These are phyloP conservation scores for Lepiota venenata DNA, from an alignment of 768 basidiomycete species.

Conservation along the genomic window DNA sequence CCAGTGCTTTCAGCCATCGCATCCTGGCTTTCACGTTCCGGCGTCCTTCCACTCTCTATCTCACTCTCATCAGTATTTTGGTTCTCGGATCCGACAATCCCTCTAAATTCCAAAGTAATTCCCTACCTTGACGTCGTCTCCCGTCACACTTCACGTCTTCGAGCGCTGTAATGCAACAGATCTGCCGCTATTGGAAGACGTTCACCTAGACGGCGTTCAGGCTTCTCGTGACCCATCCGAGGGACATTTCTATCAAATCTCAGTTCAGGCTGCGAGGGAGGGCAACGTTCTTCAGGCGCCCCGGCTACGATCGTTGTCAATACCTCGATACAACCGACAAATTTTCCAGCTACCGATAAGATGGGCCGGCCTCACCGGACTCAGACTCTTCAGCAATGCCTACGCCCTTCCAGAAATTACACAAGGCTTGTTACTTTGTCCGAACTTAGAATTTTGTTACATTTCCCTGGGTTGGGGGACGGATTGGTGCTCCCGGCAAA, in stretches of 20 bases:
- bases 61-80: neutral
- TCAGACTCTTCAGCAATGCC: neutral
- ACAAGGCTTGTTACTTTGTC: neutral
- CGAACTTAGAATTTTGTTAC: neutral
- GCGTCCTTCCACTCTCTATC: constrained; percentile 10
- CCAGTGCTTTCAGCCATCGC: neutral
- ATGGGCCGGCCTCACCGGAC: constrained; percentile 2
- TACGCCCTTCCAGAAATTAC: neutral
- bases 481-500: neutral
- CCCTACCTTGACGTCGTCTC: constrained; percentile 5
- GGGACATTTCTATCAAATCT: neutral
- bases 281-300: neutral
- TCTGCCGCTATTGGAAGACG: neutral
- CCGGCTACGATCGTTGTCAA: neutral
- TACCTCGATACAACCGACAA: neutral
- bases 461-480: neutral
- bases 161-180: neutral
- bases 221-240: neutral
- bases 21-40: constrained; percentile 9
- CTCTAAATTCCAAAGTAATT: neutral
- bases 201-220: neutral
- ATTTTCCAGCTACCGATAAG: constrained; percentile 1
- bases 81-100: neutral
- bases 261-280: neutral
- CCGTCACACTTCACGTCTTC: neutral